Evolutionary conservation across 2,329 filamentous ascomycete genomes (phyloP), one percentile per base, ranked within the genome.

Genomic region (Penicillium sp.): DNA sequence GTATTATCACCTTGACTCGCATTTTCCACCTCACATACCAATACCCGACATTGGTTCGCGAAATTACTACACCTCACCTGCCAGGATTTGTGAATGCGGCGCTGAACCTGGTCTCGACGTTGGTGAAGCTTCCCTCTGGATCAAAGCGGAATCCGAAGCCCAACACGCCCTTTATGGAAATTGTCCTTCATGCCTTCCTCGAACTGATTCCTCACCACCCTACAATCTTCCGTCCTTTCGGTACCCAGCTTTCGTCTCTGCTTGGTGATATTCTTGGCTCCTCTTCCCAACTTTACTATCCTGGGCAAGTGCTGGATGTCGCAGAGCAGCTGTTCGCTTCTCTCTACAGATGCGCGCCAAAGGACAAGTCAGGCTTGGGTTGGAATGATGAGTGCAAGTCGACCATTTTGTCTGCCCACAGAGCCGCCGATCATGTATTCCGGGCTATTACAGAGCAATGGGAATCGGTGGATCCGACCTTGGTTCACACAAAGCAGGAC

Each of bases 11-110:
- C 14, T 80, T 97, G 63, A 90, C 91, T 22, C 89, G 90, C 71
- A 93, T 97, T 68, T 97, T 95, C 78, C 84, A 87, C 67, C 84
- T 95, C 38, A 89, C 93, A 43, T 91, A 93, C 71, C 87, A 89
- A 40, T 93, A 93, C 72, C 91, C 90, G 61, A 95, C 92, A 8
- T 82, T 97, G 56, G 83, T 94, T 48, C 85, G 94, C 68, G 93
- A 97, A 73, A 91, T 97, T 62, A 93, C 91, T 0, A 96, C 93
- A 0, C 92, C 92, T 2, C 91, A 87, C 3, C 80, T 97, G 22
- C 87, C 91, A 1, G 80, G 84, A 1, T 96, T 94, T 70, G 84
- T 93, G 49, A 87, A 86, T 0, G 83, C 89, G 3, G 92, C 90
- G 68, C 76, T 97, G 48, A 87, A 89, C 69, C 81, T 94, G 48